A percentile compares a stretch with the other conserved stretches of the same genome.
Conservation (phyloP, 1,284 basidiomycete genomes). For the Malassezia japonica region DNA sequence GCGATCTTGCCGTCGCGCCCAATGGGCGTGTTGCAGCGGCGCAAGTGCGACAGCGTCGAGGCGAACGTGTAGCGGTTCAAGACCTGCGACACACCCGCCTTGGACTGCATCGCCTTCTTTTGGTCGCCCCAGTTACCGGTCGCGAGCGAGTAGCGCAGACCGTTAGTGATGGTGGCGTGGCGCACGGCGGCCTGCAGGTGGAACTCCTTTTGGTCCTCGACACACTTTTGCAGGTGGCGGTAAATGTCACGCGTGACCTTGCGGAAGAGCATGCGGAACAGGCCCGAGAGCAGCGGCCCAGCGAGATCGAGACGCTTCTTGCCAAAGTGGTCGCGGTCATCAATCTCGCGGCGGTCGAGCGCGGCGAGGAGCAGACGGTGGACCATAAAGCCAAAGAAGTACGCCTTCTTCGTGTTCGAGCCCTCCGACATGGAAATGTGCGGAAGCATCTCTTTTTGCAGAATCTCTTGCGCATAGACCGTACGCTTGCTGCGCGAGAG, state of each 20-base stretch:
- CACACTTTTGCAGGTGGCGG: constrained; percentile 86
- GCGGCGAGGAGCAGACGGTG: constrained; percentile 88
- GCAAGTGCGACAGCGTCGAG: constrained; percentile 92
- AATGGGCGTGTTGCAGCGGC: constrained; percentile 94
- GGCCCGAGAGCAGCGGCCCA: constrained; percentile 82
- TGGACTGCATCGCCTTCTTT: constrained; percentile 89
- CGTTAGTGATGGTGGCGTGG: constrained; percentile 88
- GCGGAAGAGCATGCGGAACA: constrained; percentile 96
- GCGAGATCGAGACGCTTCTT: constrained; percentile 96
- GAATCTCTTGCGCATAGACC: constrained; percentile 90
- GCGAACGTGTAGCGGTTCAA: constrained; percentile 97
- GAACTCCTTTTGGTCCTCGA: constrained; percentile 93
- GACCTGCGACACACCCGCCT: constrained; percentile 94
- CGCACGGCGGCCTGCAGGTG: constrained; percentile 85
- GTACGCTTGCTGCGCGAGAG: constrained; percentile 84
- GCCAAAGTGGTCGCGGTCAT: constrained; percentile 98
- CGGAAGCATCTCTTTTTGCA: constrained; percentile 97
- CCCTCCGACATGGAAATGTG: constrained; percentile 94
- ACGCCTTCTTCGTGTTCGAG: constrained; percentile 95
- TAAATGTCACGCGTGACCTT: constrained; percentile 96
- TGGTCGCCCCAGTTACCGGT: constrained; percentile 99
- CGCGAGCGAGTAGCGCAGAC: constrained; percentile 92
- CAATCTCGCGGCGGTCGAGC: constrained; percentile 83
- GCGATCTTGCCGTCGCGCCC: constrained; percentile 98
- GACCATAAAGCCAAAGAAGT: constrained; percentile 99